Conservation (phyloP, 805 yeast species). For the Candida orba region DNA sequence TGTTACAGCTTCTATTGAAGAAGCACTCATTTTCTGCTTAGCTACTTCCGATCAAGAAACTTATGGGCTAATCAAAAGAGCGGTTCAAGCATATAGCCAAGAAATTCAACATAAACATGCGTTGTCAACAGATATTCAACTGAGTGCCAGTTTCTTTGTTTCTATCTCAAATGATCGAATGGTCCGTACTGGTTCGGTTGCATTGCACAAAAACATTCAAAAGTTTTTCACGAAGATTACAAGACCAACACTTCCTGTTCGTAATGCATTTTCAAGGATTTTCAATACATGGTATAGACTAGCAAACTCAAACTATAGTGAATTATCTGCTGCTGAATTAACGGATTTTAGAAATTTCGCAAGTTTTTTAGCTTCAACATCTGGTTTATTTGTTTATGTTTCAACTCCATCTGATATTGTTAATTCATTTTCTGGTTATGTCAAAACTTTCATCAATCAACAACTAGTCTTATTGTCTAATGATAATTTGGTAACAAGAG, state of each 20-base stretch:
- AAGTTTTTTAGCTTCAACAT: constrained; percentile 64
- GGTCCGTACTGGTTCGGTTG: constrained; percentile 63
- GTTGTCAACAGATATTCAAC: constrained; percentile 1
- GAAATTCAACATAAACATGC: constrained; percentile 17
- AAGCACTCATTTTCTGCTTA: constrained; percentile 42
- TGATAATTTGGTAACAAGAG: constrained; percentile 49
- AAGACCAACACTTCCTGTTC: constrained; percentile 28
- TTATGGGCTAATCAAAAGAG: constrained; percentile 39
- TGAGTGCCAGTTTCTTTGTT: constrained; percentile 32
- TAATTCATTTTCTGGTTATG: constrained; percentile 28
- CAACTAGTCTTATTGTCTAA: constrained; percentile 44
- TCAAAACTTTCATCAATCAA: constrained; percentile 42
- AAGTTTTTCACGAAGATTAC: constrained; percentile 25
- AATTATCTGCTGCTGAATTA: constrained; percentile 29
- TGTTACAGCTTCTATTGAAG: constrained; percentile 38
- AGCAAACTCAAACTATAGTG: constrained; percentile 18
- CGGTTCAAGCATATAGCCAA: constrained; percentile 25
- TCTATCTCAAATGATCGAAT: constrained; percentile 45
- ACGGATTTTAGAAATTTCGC: constrained; percentile 57
- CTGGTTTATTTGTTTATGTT: constrained; percentile 49
- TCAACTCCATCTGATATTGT: constrained; percentile 21
- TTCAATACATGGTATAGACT: constrained; percentile 40
- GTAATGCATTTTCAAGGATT: constrained; percentile 37
- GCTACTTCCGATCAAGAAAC: constrained; percentile 45
- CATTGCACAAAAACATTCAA: constrained; percentile 62